Evolutionary conservation across 1,139 yeast genomes (phyloP).

Genomic region (Yamadazyma dushanensis): DNA sequence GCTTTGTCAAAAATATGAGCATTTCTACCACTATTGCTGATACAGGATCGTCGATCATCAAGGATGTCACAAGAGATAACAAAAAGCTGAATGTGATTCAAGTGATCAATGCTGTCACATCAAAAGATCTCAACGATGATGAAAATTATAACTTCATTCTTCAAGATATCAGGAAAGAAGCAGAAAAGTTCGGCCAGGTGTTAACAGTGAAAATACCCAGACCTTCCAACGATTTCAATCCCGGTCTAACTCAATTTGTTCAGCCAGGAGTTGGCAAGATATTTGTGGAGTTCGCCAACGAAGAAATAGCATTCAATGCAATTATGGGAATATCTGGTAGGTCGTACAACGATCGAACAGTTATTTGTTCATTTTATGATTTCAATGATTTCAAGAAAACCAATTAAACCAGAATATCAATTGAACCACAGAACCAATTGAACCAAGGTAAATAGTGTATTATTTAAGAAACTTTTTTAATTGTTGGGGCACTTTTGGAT

Average conservation of each 20-base stretch:
- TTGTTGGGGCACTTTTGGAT: conserved; percentile 46
- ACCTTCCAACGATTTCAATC: conserved; percentile 54
- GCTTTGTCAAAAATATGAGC: conserved; percentile 38
- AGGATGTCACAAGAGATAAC: conserved; percentile 20
- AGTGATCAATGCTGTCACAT: conserved; percentile 63
- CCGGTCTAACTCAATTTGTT: conserved; percentile 43
- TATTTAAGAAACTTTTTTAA: conserved; percentile 23
- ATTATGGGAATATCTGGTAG: conserved; percentile 67
- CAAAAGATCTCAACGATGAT: conserved; percentile 61
- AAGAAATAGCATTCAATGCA: conserved; percentile 56
- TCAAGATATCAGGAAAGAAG: conserved; percentile 54
- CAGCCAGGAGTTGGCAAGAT: conserved; percentile 71
- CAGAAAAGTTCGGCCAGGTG: conserved; percentile 54
- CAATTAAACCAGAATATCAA: no score
- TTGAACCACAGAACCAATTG: no score
- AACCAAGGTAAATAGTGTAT: conserved; percentile 6
- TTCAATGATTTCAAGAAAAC: conserved; percentile 48
- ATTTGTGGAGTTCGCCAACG: conserved; percentile 61
- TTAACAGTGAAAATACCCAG: conserved; percentile 62
- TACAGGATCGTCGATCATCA: not conserved
- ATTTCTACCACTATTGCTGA: conserved; percentile 16
- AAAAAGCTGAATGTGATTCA: conserved; percentile 58
- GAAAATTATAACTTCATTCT: conserved; percentile 48
- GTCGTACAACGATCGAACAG: conserved; percentile 66
- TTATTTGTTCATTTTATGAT: conserved; percentile 64